Percentiles rank a stretch among this genome's conserved stretches.
Conservation (phyloP, 495 filamentous ascomycete genomes). For the Chaetomium cochliodes region DNA sequence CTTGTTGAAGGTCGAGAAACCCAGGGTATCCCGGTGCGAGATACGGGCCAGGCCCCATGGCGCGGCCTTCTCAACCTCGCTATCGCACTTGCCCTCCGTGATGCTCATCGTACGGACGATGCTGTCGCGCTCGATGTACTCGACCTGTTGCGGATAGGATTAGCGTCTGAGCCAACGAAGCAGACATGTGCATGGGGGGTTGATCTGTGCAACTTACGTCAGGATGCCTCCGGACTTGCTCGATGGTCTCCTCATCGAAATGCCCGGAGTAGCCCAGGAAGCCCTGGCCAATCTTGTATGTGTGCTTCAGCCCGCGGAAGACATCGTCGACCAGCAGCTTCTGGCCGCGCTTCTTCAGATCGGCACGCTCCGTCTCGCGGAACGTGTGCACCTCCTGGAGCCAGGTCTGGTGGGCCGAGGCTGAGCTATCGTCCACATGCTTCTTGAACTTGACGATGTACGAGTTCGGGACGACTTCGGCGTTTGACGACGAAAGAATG, state of each 20-base stretch:
- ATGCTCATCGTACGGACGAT: slow-evolving; percentile 73
- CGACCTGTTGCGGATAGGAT: slow-evolving; percentile 62
- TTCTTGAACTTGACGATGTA: slow-evolving; percentile 99
- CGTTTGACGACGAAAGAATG: slow-evolving; percentile 74
- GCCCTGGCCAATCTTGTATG: slow-evolving; percentile 80
- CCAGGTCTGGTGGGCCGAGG: slow-evolving; percentile 82
- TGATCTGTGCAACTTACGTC: slow-evolving; percentile 69
- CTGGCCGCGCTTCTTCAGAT: slow-evolving; percentile 87
- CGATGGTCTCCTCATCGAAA: slow-evolving; percentile 90
- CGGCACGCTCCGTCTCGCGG: slow-evolving; percentile 58
- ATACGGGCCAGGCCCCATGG: slow-evolving; percentile 98
- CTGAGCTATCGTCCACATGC: slow-evolving; percentile 68
- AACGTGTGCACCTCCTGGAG: slow-evolving; percentile 77
- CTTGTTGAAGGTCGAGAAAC: slow-evolving; percentile 94
- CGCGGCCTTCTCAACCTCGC: slow-evolving; percentile 77
- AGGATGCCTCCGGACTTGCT: slow-evolving; percentile 90
- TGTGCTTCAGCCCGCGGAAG: slow-evolving; percentile 89
- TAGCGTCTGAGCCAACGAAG: slow-evolving; percentile 12
- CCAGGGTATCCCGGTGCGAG: slow-evolving; percentile 84
- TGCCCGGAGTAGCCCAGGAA: slow-evolving; percentile 92
- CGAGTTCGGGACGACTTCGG: slow-evolving; percentile 76
- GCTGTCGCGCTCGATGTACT: slow-evolving; percentile 93
- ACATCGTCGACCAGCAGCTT: slow-evolving; percentile 66
- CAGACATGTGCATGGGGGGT: too few relatives aligned
- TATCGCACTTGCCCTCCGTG: slow-evolving; percentile 38